Percentiles rank a stretch among this genome's conserved stretches.
These are phyloP conservation scores for Sphaerosporella brunnea DNA, from an alignment of 495 filamentous ascomycete genomes.

Conservation along the genomic window DNA sequence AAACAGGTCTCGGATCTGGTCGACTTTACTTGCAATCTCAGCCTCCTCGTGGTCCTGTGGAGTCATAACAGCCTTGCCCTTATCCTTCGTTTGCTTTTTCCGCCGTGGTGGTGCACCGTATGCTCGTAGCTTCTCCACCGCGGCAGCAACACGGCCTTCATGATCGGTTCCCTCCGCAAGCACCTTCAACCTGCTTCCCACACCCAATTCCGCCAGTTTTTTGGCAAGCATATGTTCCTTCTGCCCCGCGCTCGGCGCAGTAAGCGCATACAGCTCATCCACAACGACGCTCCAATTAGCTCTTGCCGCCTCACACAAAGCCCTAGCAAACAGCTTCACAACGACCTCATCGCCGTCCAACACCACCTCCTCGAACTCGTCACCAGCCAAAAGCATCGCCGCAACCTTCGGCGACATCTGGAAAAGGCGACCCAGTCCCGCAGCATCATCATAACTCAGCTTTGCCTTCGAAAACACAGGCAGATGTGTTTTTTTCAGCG, in stretches of 20 bases:
- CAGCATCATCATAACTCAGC: conserved; percentile 1
- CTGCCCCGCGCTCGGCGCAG: conserved; percentile 4
- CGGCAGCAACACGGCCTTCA: conserved; percentile 9
- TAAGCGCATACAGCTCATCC: conserved; percentile 16
- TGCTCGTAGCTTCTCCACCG: conserved; percentile 10
- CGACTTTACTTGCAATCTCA: conserved; percentile 66
- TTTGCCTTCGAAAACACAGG: background rate
- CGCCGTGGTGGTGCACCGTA: conserved; percentile 10
- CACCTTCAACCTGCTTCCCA: conserved; percentile 9
- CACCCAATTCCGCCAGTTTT: conserved; percentile 9
- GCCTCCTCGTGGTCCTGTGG: conserved; percentile 33
- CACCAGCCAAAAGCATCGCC: conserved; percentile 21
- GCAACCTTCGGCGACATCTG: conserved; percentile 10
- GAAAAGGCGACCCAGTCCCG: conserved; percentile 9
- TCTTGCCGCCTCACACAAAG: conserved; percentile 12
- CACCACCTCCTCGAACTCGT: conserved; percentile 19
- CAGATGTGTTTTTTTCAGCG: background rate
- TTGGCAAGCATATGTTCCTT: conserved; percentile 5
- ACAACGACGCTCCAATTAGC: conserved; percentile 21
- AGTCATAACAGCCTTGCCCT: conserved; percentile 46
- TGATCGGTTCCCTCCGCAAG: conserved; percentile 8
- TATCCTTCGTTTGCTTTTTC: conserved; percentile 34
- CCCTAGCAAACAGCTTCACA: conserved; percentile 11
- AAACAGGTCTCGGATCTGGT: conserved; percentile 82
- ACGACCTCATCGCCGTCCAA: conserved; percentile 5